phyloP scores from a whole-genome alignment of 2,329 filamentous ascomycete genomes.

The Aspergillus sp. region DNA sequence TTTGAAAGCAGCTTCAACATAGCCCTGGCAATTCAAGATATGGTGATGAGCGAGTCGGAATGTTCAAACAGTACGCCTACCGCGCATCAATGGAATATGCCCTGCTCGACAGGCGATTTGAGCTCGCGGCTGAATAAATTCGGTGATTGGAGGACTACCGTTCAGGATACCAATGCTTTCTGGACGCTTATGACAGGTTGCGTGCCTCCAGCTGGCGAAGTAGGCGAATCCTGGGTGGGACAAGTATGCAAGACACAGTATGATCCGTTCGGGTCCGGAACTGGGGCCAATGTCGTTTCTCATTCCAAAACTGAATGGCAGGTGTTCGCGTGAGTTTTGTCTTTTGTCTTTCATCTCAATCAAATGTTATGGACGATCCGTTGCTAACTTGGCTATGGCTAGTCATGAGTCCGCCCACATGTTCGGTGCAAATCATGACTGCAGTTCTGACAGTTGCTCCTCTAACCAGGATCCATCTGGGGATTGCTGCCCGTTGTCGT shows the following conservation, averaged over 20 bases:
- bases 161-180: slow-evolving; percentile 77
- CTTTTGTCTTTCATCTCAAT: no score
- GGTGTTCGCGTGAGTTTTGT: slow-evolving; percentile 64
- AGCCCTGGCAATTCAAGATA: no score
- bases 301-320: slow-evolving; percentile 84
- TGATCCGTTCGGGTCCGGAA: not conserved
- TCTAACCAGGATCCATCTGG: slow-evolving; percentile 50
- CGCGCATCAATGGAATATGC: slow-evolving; percentile 33
- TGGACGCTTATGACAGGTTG: slow-evolving; percentile 86
- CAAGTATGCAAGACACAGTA: slow-evolving; percentile 62
- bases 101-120: slow-evolving; percentile 17
- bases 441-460: slow-evolving; percentile 57
- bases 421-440: slow-evolving; percentile 70
- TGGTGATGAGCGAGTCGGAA: no score
- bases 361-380: not conserved
- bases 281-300: slow-evolving; percentile 74
- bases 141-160: slow-evolving; percentile 76
- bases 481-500: slow-evolving; percentile 74
- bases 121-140: slow-evolving; percentile 61
- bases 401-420: slow-evolving; percentile 84
- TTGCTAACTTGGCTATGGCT: not conserved
- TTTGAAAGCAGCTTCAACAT: slow-evolving; percentile 64
- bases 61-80: slow-evolving; percentile 36
- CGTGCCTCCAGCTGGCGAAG: slow-evolving; percentile 69
- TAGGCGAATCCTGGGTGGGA: slow-evolving; percentile 78